Conservation (phyloP, 2,329 filamentous ascomycete species). For the Xylaria sp. region DNA sequence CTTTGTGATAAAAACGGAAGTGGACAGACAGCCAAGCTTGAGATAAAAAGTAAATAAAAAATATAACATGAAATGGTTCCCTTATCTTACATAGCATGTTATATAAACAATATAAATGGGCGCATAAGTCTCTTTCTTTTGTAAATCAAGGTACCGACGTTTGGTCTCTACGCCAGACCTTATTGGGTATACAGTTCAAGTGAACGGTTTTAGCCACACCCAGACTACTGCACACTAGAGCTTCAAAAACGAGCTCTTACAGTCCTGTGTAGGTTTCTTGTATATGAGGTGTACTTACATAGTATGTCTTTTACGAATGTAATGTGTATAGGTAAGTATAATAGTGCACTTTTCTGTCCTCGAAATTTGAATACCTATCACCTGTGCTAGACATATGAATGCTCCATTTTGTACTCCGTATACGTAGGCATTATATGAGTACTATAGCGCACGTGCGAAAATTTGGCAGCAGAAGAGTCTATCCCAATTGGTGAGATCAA, state of each 20-base stretch:
- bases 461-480: background rate
- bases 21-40: background rate
- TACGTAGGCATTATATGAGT: background rate
- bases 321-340: background rate
- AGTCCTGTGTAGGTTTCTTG: background rate
- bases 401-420: constrained; percentile 3
- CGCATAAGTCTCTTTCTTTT: background rate
- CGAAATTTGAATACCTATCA: background rate
- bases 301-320: background rate
- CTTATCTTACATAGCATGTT: background rate
- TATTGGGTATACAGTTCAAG: background rate
- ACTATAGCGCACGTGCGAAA: constrained; percentile 1
- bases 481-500: background rate
- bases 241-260: background rate
- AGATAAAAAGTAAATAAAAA: too few species aligned
- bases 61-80: background rate
- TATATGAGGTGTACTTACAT: too few species aligned
- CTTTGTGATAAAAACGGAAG: background rate
- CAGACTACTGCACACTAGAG: background rate
- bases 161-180: background rate
- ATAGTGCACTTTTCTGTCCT: background rate
- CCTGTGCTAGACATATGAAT: background rate
- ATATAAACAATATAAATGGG: background rate
- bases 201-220: constrained; percentile 4
- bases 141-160: background rate